Percentiles rank a stretch among this genome's conserved stretches.
Conservation (phyloP, 176 grass and related monocot genomes). For the Rhynchospora pubera region DNA sequence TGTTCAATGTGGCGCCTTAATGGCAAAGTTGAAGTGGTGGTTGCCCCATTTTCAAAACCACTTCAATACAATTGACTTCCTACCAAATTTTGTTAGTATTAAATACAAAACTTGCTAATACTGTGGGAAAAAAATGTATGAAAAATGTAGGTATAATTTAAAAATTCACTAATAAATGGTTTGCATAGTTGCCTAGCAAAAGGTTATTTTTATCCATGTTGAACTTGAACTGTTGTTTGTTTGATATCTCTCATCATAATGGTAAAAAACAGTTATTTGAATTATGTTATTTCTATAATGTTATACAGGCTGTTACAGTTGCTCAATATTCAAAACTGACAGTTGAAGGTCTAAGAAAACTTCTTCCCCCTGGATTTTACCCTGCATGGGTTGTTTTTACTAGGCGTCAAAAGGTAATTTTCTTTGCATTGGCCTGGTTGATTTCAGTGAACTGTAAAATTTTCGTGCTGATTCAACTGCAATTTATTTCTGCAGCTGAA, state of each 20-base stretch:
- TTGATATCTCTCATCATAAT: neutral
- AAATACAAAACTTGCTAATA: neutral
- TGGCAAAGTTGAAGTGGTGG: neutral
- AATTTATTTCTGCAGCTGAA: slow-evolving; percentile 55
- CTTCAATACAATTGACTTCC: neutral
- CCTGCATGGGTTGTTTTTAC: slow-evolving; percentile 95
- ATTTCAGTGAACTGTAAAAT: neutral
- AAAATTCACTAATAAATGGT: neutral
- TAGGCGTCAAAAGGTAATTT: slow-evolving; percentile 84
- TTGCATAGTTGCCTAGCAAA: neutral
- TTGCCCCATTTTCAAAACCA: neutral
- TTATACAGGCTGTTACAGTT: slow-evolving; percentile 49
- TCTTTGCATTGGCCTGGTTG: neutral
- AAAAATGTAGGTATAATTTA: slow-evolving; percentile 2
- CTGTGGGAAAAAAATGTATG: neutral
- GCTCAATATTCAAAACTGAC: slow-evolving; percentile 66
- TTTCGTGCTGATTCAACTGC: slow-evolving; percentile 29
- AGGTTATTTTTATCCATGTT: neutral
- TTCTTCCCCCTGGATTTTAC: slow-evolving; percentile 71
- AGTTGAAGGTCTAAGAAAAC: slow-evolving; percentile 63
- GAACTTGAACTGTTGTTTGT: neutral
- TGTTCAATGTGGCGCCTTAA: too few species aligned
- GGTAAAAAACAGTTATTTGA: neutral
- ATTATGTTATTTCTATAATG: neutral
- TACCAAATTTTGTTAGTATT: neutral